These are phyloP conservation scores for Vigna nakashimae DNA, from an alignment of 306 rosid species.

Conservation along the genomic window DNA sequence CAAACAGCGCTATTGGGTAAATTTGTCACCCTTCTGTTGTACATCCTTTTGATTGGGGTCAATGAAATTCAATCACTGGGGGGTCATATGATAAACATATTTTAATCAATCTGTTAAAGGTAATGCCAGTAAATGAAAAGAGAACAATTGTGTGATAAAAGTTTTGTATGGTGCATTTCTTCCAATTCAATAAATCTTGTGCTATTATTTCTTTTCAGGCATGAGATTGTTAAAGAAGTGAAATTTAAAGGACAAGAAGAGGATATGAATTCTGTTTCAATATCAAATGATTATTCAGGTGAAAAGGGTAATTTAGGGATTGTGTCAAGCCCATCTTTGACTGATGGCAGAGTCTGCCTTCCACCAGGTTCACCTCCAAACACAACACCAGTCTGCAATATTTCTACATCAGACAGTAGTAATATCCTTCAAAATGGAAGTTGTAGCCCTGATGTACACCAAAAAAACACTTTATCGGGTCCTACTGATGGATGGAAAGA, in stretches of 20 bases:
- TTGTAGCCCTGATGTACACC: constrained; percentile 84
- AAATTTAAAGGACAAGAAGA: constrained; percentile 47
- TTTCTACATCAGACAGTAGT: constrained; percentile 80
- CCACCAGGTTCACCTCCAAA: constrained; percentile 70
- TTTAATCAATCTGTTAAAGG: constrained; percentile 23
- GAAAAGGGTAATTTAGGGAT: constrained; percentile 60
- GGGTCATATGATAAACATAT: constrained; percentile 17
- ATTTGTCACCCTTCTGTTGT: constrained; percentile 3
- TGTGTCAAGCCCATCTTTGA: constrained; percentile 67
- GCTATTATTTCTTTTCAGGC: constrained; percentile 56
- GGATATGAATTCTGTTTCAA: constrained; percentile 57
- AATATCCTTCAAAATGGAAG: constrained; percentile 76
- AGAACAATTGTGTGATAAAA: constrained; percentile 19
- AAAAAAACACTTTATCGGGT: constrained; percentile 57
- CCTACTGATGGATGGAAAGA: constrained; percentile 60
- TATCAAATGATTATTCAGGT: constrained; percentile 58
- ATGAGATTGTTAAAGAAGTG: constrained; percentile 54
- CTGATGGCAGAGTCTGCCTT: constrained; percentile 65
- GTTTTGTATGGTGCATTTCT: constrained; percentile 32
- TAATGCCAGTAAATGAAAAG: not conserved
- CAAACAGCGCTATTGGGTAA: not conserved
- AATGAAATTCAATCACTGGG: constrained; percentile 14
- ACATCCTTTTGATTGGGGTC: not conserved
- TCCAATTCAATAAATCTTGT: constrained; percentile 31
- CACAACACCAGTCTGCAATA: constrained; percentile 58